Evolutionary conservation across 75 land plant species (phyloP), one percentile per base, ranked within the genome.

Genomic region (Pinus taeda): DNA sequence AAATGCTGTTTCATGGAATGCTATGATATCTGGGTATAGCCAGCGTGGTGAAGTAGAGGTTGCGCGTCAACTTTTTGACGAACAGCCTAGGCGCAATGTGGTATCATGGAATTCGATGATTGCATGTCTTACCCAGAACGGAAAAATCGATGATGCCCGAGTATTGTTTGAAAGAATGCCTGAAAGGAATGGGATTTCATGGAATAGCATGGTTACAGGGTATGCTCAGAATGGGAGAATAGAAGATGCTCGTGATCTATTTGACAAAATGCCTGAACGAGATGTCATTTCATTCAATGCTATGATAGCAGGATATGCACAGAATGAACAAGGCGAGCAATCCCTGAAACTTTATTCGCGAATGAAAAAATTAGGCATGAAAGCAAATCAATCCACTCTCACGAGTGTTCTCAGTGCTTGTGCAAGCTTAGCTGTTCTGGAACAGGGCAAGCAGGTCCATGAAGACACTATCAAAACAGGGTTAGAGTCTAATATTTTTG

Each of bases 391-490:
- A 53, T 79, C 85, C 64, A 90, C 92, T 12, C 74, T 88, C 59
- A 81, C 87, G 0, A 87, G 86, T 69, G 87, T 90, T 29, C 74
- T 90, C 7, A 80, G 86, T 63, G 92, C 90, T 0, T 86, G 79
- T 77, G 87, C 82, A 12, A 63, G 65, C 15, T 22, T 80, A 57
- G n/a, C 21, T 12, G 82, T 74, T 76, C 58, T 83, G 33, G 59
- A 57, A 20, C 22, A 39, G 57, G 89, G 91, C 4, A 76, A 59
- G 73, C 57, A 37, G 49, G 81, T 84, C 45, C 93, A 89, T 80
- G 80, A 85, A 17, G 29, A 82, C 21, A 61, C 65, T 0, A 30
- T 89, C 9, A 85, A 89, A 69, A 49, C 76, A 71, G 93, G 91
- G 3, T 77, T 88, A 71, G 91, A 91, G 24, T n/a, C 20, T 21